A percentile compares a stretch with the other conserved stretches of the same genome.
Evolutionary conservation across 2,329 filamentous ascomycete genomes (phyloP).

Genomic region (Ramularia endophylla): DNA sequence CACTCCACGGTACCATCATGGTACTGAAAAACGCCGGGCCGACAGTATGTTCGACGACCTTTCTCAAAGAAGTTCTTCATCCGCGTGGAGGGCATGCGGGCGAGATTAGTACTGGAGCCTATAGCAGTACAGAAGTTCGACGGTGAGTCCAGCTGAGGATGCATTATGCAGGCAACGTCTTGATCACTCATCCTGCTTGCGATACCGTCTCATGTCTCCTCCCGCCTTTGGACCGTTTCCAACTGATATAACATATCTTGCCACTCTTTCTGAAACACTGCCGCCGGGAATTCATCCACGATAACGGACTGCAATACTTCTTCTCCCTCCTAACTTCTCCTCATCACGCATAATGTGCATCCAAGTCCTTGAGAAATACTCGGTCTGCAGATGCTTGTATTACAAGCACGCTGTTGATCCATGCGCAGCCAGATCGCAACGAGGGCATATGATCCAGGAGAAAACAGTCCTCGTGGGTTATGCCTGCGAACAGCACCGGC

Average conservation of each 20-base stretch:
- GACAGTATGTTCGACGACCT: no score
- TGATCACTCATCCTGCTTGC: not conserved
- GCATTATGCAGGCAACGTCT: not conserved
- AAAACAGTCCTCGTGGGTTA: constrained; percentile 79
- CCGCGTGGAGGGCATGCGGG: no score
- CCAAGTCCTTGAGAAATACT: constrained; percentile 78
- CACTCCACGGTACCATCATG: no score
- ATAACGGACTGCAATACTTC: not conserved
- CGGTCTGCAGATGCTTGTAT: constrained; percentile 82
- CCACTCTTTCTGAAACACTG: no score
- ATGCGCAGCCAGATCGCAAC: constrained; percentile 67
- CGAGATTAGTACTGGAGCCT: no score
- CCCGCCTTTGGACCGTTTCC: not conserved
- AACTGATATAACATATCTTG: not conserved
- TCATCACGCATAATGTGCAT: constrained; percentile 63
- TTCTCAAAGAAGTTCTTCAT: no score
- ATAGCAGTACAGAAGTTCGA: no score
- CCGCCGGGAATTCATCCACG: no score
- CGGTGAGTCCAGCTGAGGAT: no score
- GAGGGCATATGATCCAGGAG: constrained; percentile 65
- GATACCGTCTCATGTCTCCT: not conserved
- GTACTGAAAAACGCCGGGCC: no score
- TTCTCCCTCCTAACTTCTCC: no score
- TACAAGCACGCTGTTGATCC: constrained; percentile 81
- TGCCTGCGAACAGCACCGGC: constrained; percentile 50